Conservation (phyloP, 805 yeast species). For the Wickerhamomyces tratensis region DNA sequence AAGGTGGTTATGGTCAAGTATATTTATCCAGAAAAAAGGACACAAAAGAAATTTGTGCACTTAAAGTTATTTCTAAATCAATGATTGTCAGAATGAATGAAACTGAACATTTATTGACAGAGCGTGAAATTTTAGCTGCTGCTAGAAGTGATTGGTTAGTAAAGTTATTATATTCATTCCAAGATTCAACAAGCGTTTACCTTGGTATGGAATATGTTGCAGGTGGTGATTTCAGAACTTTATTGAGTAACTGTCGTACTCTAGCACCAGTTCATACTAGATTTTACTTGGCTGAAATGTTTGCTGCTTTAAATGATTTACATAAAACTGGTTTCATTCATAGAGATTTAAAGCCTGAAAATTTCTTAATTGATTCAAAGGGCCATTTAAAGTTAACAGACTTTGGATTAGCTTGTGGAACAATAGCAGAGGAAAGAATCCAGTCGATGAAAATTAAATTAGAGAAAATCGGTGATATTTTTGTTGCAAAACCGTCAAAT, state of each 20-base stretch:
- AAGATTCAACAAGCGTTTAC: conserved; percentile 81
- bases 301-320: conserved; percentile 84
- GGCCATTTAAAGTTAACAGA: conserved; percentile 94
- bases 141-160: conserved; percentile 96
- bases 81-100: conserved; percentile 84
- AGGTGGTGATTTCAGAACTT: conserved; percentile 96
- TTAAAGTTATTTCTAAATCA: conserved; percentile 84
- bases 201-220: conserved; percentile 99
- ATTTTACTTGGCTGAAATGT: conserved; percentile 94
- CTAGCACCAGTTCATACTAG: conserved; percentile 92
- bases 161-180: conserved; percentile 88
- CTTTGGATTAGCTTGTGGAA: conserved; percentile 95
- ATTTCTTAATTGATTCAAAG: conserved; percentile 77
- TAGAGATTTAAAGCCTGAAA: conserved; percentile 93
- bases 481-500: conserved; percentile 47
- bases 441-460: conserved; percentile 77
- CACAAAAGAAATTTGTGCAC: conserved; percentile 90
- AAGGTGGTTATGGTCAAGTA: conserved; percentile 99
- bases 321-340: conserved; percentile 96
- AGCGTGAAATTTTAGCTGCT: conserved; percentile 93
- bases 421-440: conserved; percentile 84
- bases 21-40: conserved; percentile 90
- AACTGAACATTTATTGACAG: conserved; percentile 91
- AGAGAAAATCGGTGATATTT: conserved; percentile 66
- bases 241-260: conserved; percentile 87